Evolutionary conservation across 495 filamentous ascomycete genomes (phyloP).

Genomic region (Penicillium coprophilum): DNA sequence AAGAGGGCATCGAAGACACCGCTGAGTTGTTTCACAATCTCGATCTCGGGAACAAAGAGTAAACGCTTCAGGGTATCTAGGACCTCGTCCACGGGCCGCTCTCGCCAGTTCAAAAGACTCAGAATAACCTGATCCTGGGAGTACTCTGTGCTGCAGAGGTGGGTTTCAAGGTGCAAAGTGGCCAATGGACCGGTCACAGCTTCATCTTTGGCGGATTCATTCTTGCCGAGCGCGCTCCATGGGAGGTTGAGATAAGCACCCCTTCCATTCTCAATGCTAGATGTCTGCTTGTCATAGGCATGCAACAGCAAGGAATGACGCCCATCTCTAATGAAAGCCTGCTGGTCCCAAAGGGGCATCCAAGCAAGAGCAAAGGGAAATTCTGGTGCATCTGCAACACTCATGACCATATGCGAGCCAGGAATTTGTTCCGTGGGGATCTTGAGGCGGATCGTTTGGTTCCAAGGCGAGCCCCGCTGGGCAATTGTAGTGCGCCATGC

Average conservation of each 20-base stretch:
- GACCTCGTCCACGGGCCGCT: constrained; percentile 66
- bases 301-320: constrained; percentile 80
- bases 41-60: constrained; percentile 93
- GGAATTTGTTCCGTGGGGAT: constrained; percentile 79
- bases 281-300: constrained; percentile 84
- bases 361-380: constrained; percentile 87
- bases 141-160: constrained; percentile 92
- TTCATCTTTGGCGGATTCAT: constrained; percentile 68
- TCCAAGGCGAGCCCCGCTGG: constrained; percentile 76
- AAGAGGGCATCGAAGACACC: constrained; percentile 94
- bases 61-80: constrained; percentile 74
- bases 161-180: constrained; percentile 75
- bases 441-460: constrained; percentile 79
- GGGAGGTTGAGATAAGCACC: constrained; percentile 84
- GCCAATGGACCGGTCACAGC: constrained; percentile 72
- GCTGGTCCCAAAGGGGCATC: constrained; percentile 90
- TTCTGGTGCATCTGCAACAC: constrained; percentile 76
- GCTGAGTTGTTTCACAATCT: constrained; percentile 88
- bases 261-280: constrained; percentile 55
- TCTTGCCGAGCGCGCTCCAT: constrained; percentile 67
- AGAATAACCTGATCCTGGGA: constrained; percentile 90
- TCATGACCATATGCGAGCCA: constrained; percentile 84
- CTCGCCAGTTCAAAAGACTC: constrained; percentile 81
- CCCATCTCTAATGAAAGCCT: constrained; percentile 88
- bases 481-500: constrained; percentile 86